These are phyloP conservation scores for Suillus brevipes DNA, from an alignment of 768 basidiomycete genomes.

Conservation along the genomic window DNA sequence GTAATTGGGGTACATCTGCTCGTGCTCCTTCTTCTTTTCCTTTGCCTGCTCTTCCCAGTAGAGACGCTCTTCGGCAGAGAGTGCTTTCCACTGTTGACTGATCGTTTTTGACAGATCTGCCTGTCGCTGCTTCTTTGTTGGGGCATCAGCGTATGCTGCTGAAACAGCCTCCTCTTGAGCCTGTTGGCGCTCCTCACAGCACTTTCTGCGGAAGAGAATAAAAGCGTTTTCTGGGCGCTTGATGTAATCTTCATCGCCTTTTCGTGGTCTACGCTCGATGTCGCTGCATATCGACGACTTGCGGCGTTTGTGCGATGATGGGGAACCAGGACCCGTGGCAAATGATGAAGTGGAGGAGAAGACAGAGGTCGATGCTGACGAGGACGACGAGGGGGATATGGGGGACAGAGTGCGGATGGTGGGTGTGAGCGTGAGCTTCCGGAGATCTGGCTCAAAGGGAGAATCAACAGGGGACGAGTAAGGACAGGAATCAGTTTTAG, in stretches of 20 bases:
- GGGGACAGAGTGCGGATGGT: conserved; percentile 47
- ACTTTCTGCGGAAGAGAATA: conserved; percentile 80
- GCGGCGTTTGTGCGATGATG: conserved; percentile 49
- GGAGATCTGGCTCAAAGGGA: conserved; percentile 73
- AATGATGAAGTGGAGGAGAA: conserved; percentile 40
- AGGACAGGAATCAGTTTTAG: conserved; percentile 49
- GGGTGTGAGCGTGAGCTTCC: conserved; percentile 44
- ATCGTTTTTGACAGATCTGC: conserved; percentile 82
- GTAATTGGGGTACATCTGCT: conserved; percentile 71
- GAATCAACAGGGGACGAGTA: conserved; percentile 67
- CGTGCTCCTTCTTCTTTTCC: conserved; percentile 80
- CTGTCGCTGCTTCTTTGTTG: conserved; percentile 72
- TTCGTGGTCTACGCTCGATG: conserved; percentile 50
- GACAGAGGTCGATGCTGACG: conserved; percentile 44
- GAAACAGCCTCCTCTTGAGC: conserved; percentile 49
- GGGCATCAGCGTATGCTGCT: conserved; percentile 24
- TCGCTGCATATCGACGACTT: conserved; percentile 49
- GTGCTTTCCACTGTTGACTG: conserved; percentile 76
- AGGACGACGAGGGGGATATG: conserved; percentile 29
- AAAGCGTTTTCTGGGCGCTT: conserved; percentile 85
- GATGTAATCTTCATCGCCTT: conserved; percentile 82
- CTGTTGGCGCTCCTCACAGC: conserved; percentile 69
- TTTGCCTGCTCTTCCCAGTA: conserved; percentile 78
- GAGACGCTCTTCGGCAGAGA: conserved; percentile 62
- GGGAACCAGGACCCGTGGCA: conserved; percentile 29